Base-by-base conservation (phyloP, 2,329 filamentous ascomycete species). In the Stagonosporopsis chrysanthemi region DNA sequence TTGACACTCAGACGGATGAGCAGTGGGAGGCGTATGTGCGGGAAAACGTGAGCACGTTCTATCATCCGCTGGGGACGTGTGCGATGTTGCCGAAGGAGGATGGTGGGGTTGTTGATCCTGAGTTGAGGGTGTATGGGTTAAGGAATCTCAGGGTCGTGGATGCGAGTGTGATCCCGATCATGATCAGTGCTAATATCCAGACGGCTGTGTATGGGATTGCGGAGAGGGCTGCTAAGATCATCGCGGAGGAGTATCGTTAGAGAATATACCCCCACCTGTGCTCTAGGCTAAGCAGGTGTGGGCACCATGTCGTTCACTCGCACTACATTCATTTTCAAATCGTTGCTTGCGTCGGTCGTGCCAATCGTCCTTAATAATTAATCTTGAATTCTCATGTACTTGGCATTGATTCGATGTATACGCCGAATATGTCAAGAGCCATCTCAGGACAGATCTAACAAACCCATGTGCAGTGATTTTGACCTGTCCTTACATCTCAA, bases 41-140 rank as follows among this genome's bases (percentile, higher is more conserved):
- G 11, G 39, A 41, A 23, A 41, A 41, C 15, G 39, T 26, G 39
- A 26, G 39, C 11, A 41, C 39, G 2, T 41, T 67, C 8, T 76
- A 68, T 38, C 74, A 76, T 41, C 73, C 73, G 2, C 50, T 75
- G 15, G 77, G 77, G 6, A 76, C 75, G 9, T 75, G 72, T 42
- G 74, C 75, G 2, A 45, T 73, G 58, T 56, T 70, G 17, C 56
- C 62, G 4, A 55, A 64, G 52, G 58, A 63, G 45, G 54, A 61
- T 29, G 67, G 65, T 2, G 70, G 68, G 29, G 70, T 72, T 6
- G 68, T 73, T 6, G 53, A 68, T 49, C 2, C 52, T 1, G 17
- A 56, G 6, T 44, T 72, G 47, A 65, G 52, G 50, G 67, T 72
- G 0, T 65, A 72, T 51, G 69, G 70, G 0, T 52, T 67, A 9